Percentiles rank a stretch among this genome's conserved stretches.
phyloP scores from a whole-genome alignment of 345 rosid genomes.

The Hibiscus syriacus region DNA sequence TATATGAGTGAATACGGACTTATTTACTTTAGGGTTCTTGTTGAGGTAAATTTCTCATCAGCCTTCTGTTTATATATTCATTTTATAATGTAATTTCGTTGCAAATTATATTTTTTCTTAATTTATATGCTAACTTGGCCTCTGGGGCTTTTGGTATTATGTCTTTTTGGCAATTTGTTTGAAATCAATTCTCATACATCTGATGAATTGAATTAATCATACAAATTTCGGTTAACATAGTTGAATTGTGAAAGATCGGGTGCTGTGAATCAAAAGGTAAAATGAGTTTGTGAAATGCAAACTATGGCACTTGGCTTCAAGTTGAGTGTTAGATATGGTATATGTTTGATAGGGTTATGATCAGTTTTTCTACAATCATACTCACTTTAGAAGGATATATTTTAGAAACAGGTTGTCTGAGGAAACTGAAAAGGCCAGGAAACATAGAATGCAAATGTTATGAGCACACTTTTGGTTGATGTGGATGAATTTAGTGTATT shows the following conservation, averaged over 20 bases:
- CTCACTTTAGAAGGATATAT: not conserved
- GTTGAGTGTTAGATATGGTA: not conserved
- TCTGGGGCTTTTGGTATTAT: not conserved
- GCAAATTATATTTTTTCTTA: not conserved
- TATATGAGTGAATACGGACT: slow-evolving; percentile 83
- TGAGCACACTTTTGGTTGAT: not conserved
- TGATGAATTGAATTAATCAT: not conserved
- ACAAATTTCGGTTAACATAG: not conserved
- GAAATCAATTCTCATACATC: not conserved
- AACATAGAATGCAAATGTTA: not conserved
- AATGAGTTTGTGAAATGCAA: not conserved
- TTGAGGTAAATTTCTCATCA: slow-evolving; percentile 49
- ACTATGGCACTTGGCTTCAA: not conserved
- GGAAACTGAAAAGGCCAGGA: too few relatives aligned
- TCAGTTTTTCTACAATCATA: not conserved
- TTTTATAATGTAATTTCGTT: not conserved
- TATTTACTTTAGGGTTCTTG: slow-evolving; percentile 68
- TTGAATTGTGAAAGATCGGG: not conserved
- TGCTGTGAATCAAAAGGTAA: not conserved
- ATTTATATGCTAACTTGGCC: not conserved
- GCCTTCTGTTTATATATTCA: not conserved
- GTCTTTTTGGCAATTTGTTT: not conserved
- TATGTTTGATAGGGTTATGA: not conserved
- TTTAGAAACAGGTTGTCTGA: not conserved
- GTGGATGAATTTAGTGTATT: not conserved